Evolutionary conservation across 768 basidiomycete genomes (phyloP), one percentile per base, ranked within the genome.

Genomic region (Clitopilus hobsonii): DNA sequence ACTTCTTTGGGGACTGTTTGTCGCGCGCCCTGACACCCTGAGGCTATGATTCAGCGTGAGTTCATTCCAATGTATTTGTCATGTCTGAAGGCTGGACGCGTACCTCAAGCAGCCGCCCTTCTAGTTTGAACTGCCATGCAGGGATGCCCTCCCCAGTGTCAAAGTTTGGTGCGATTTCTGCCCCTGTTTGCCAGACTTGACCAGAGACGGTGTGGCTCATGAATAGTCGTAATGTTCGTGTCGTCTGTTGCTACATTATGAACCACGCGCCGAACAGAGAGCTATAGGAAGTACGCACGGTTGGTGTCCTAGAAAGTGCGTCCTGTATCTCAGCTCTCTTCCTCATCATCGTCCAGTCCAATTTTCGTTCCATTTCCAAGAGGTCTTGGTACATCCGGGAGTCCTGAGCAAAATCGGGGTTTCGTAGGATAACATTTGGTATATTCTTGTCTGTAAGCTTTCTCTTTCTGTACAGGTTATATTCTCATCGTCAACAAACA

Each of bases 301-400:
- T 82, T 18, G 88, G 84, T 28, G 81, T 85, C 55, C 87, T 80
- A 20, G 81, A 80, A 47, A 95, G 66, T n/a, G 92, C 85, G 65
- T 98, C 94, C 65, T 94, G 90, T 27, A 98, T 85, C 66, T 98
- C 94, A 8, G 88, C 88, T 61, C 81, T 84, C 71, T 96, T 96
- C 66, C 95, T 78, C 66, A 84, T 85, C 78, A 95, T 88, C 3
- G 93, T 95, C 95, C 95, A 97, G 69, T 98, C 94, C 14, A 98
- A 74, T 66, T 88, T 91, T 55, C 89, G 81, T 67, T 97, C 94
- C 84, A 91, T 91, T 60, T 89, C 87, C 24, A 94, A 69, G 36
- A 97, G 74, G 62, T 91, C 86, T 56, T 86, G 83, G 69, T 96
- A 97, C 82, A 95, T 91, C 55, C 74, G 76, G 22, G 91, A 91